A percentile compares a stretch with the other conserved stretches of the same genome.
These are phyloP conservation scores for Oryza coarctata DNA, from an alignment of 176 grass and related monocot species.

Conservation along the genomic window DNA sequence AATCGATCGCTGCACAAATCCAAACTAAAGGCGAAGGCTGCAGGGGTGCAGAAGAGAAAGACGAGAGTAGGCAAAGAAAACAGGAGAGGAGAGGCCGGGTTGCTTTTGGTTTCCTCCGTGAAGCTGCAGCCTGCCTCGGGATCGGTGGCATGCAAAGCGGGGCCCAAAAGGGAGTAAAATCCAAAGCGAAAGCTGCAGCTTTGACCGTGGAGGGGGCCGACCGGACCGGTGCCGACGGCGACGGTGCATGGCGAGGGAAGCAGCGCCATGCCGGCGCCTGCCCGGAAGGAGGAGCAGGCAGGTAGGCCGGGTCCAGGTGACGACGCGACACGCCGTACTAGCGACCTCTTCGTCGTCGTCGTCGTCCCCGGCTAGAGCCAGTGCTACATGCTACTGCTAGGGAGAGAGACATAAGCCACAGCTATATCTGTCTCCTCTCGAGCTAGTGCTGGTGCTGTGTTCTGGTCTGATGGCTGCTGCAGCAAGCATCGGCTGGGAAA, in stretches of 20 bases:
- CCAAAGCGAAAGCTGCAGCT: constrained; percentile 43
- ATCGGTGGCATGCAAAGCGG: constrained; percentile 28
- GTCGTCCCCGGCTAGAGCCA: not conserved
- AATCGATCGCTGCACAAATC: not conserved
- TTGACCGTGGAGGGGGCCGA: constrained; percentile 29
- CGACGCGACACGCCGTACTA: constrained; percentile 36
- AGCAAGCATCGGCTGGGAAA: not conserved
- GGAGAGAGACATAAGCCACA: not conserved
- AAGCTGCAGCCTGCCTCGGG: constrained; percentile 13
- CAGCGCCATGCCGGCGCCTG: not conserved
- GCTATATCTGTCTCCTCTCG: not conserved
- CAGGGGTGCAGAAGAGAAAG: constrained; percentile 18
- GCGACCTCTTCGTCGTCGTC: not conserved
- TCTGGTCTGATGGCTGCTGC: constrained; percentile 22
- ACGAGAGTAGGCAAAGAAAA: not conserved
- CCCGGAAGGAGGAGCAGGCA: not conserved
- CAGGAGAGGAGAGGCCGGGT: not conserved
- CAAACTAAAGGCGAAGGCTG: not conserved
- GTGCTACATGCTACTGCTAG: not conserved
- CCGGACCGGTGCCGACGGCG: constrained; percentile 17
- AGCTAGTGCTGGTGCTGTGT: not conserved
- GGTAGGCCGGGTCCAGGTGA: constrained; percentile 30
- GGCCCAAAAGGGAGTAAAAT: not conserved
- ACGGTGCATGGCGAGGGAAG: constrained; percentile 21
- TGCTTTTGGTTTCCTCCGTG: no score